Evolutionary conservation across 2,329 filamentous ascomycete species (phyloP).

Genomic region (Fusarium verrucosum): DNA sequence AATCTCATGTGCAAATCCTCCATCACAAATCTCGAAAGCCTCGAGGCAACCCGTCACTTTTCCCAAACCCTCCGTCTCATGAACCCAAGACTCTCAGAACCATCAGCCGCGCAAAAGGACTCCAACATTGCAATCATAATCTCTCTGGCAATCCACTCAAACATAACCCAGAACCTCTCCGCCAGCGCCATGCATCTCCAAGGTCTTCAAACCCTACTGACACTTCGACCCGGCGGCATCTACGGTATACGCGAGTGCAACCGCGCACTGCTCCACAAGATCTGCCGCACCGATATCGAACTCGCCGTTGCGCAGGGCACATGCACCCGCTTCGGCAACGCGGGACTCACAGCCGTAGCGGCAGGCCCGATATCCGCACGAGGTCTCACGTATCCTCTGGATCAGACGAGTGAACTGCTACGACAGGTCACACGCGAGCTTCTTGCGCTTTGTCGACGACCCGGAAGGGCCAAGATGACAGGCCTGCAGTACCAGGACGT

Average conservation of each 20-base stretch:
- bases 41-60: slow-evolving; percentile 36
- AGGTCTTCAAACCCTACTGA: slow-evolving; percentile 15
- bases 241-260: slow-evolving; percentile 14
- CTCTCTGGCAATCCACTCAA: slow-evolving; percentile 33
- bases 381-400: slow-evolving; percentile 1
- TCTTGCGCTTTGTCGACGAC: slow-evolving; percentile 12
- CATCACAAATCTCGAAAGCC: slow-evolving; percentile 25
- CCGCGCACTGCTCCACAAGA: slow-evolving; percentile 25
- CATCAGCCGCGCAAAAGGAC: slow-evolving; percentile 5
- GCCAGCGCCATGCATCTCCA: slow-evolving; percentile 23
- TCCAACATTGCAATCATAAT: slow-evolving; percentile 34
- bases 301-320: slow-evolving; percentile 6
- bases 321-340: slow-evolving; percentile 21
- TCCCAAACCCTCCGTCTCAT: slow-evolving; percentile 33
- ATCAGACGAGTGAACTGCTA: slow-evolving; percentile 5
- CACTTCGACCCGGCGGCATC: slow-evolving; percentile 5
- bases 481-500: slow-evolving; percentile 28
- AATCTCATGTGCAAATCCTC: slow-evolving; percentile 22
- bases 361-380: neutral
- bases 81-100: slow-evolving; percentile 16
- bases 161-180: slow-evolving; percentile 10
- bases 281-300: slow-evolving; percentile 26
- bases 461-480: slow-evolving; percentile 7
- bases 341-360: slow-evolving; percentile 6
- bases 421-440: slow-evolving; percentile 8